A percentile compares a stretch with the other conserved stretches of the same genome.
Conservation (phyloP, 2,329 filamentous ascomycete species). For the Phoma herbarum region DNA sequence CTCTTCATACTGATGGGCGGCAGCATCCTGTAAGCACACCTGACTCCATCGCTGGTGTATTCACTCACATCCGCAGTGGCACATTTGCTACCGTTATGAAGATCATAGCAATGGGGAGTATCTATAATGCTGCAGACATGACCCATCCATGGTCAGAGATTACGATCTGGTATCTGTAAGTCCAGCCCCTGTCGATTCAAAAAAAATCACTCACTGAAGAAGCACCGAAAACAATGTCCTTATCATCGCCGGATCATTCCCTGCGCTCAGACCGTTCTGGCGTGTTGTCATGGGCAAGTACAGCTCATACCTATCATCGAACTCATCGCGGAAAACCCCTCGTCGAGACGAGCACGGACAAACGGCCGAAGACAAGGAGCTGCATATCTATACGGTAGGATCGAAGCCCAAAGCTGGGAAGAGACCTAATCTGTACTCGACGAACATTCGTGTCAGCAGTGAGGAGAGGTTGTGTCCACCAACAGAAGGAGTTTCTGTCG, state of each 20-base stretch:
- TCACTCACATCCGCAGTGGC: conserved; percentile 1
- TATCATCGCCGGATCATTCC: neutral
- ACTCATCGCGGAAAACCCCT: neutral
- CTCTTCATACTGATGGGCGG: neutral
- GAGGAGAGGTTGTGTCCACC: neutral
- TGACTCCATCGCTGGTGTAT: neutral
- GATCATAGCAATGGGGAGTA: conserved; percentile 16
- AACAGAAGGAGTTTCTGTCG: neutral
- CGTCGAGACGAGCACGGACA: neutral
- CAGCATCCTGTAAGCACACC: neutral
- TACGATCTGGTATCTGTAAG: conserved; percentile 18
- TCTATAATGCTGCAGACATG: conserved; percentile 18
- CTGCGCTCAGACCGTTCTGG: neutral
- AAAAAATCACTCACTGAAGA: no score
- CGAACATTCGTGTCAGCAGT: neutral
- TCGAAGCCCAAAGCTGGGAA: neutral
- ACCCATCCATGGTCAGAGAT: conserved; percentile 16
- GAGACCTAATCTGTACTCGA: neutral
- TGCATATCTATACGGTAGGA: neutral
- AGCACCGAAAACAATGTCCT: neutral
- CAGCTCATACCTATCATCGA: neutral
- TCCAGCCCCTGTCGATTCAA: no score
- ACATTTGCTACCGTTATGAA: conserved; percentile 21
- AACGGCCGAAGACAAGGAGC: neutral
- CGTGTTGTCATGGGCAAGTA: conserved; percentile 1